phyloP scores from a whole-genome alignment of 345 rosid species.

The Eucalyptus dawsonii region DNA sequence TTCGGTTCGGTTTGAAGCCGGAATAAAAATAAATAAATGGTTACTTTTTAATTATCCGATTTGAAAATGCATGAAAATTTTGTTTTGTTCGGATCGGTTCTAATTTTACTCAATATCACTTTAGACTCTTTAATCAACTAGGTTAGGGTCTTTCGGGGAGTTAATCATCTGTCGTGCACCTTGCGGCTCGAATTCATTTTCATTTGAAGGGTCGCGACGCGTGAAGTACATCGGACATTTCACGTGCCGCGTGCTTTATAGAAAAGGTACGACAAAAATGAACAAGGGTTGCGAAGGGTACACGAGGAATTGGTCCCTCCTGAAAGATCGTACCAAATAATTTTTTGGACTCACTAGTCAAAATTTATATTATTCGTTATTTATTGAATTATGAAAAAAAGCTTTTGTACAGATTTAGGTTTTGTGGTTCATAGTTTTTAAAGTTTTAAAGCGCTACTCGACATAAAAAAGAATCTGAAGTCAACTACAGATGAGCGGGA shows the following conservation, averaged over 20 bases:
- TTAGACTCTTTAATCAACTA: background rate
- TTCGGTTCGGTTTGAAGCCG: rapidly evolving
- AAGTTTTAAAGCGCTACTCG: background rate
- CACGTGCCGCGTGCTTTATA: background rate
- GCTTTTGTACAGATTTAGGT: background rate
- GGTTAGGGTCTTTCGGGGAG: background rate
- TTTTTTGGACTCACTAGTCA: too few species aligned
- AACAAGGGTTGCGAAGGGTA: background rate
- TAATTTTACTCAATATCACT: too few species aligned
- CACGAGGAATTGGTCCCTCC: background rate
- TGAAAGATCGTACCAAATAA: background rate
- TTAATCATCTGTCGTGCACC: background rate
- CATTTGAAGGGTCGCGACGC: background rate
- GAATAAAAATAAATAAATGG: too few species aligned
- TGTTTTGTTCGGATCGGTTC: too few species aligned
- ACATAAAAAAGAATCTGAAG: background rate
- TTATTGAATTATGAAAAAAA: background rate
- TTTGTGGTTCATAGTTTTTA: background rate
- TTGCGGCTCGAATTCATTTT: background rate
- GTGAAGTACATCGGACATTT: background rate
- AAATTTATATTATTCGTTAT: background rate
- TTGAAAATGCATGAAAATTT: too few species aligned
- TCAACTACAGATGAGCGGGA: background rate
- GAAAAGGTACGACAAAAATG: background rate
- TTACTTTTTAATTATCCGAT: too few species aligned